Conservation (phyloP, 2,329 filamentous ascomycete genomes). For the Apiospora hydei region DNA sequence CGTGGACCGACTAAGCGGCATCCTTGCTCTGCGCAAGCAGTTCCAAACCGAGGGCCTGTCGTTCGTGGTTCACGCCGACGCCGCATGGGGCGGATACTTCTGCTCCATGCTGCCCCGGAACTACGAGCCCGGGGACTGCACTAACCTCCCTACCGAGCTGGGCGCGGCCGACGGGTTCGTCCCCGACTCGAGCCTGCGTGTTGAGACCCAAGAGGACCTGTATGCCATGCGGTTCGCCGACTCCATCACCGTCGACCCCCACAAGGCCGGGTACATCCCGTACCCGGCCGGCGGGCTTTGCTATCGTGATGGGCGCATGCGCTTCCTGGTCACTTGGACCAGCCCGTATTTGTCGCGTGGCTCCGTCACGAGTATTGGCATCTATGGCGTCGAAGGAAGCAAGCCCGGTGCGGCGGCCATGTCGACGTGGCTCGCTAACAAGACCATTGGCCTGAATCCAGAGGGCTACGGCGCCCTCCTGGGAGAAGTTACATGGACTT, state of each 20-base stretch:
- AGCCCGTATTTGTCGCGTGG: conserved; percentile 49
- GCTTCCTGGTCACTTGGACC: conserved; percentile 53
- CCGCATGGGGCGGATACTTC: conserved; percentile 60
- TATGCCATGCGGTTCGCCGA: conserved; percentile 49
- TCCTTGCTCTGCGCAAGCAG: conserved; percentile 48
- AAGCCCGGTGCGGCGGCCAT: conserved; percentile 55
- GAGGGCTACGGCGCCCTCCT: conserved; percentile 52
- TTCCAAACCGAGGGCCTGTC: conserved; percentile 52
- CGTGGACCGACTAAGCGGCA: conserved; percentile 48
- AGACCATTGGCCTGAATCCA: conserved; percentile 49
- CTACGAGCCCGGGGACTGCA: conserved; percentile 37
- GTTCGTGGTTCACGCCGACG: conserved; percentile 55
- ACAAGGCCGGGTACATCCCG: conserved; percentile 55
- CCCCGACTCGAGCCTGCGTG: conserved; percentile 44
- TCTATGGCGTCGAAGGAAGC: conserved; percentile 55
- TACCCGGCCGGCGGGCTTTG: conserved; percentile 54
- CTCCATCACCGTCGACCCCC: conserved; percentile 56
- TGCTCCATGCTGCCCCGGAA: conserved; percentile 50
- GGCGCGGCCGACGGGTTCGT: conserved; percentile 42
- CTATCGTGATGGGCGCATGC: conserved; percentile 53
- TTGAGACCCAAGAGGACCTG: conserved; percentile 49
- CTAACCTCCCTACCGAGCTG: conserved; percentile 39
- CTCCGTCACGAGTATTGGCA: conserved; percentile 48
- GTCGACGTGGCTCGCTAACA: conserved; percentile 53
- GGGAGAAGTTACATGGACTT: conserved; percentile 52